A percentile compares a stretch with the other conserved stretches of the same genome.
Evolutionary conservation across 441 rosid species (phyloP).

Genomic region (Croton laevigatus): DNA sequence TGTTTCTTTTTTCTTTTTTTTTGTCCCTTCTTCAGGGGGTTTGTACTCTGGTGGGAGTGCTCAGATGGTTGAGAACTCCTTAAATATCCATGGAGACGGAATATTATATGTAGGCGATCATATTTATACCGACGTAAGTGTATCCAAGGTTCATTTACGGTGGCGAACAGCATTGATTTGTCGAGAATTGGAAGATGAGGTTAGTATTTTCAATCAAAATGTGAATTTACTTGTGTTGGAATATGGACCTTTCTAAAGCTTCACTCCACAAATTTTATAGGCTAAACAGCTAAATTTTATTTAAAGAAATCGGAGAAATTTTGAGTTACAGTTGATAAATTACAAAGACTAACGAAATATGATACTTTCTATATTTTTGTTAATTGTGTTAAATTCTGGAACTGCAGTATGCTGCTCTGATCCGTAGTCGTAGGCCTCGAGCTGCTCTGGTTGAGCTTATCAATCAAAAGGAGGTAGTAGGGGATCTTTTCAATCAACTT

Average conservation of each 20-base stretch:
- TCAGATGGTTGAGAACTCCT: constrained; percentile 91
- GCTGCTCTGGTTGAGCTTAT: constrained; percentile 75
- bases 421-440: constrained; percentile 59
- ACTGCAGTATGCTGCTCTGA: constrained; percentile 80
- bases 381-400: constrained; percentile 15
- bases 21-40: constrained; percentile 49
- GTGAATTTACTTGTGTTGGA: background rate
- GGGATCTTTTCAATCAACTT: constrained; percentile 94
- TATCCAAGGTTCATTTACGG: constrained; percentile 85
- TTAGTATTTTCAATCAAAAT: constrained; percentile 22
- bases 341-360: constrained; percentile 13
- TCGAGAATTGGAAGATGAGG: constrained; percentile 97
- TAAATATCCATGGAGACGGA: constrained; percentile 86
- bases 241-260: background rate
- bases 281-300: background rate
- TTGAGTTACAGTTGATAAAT: background rate
- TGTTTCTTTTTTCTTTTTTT: constrained; percentile 19
- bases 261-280: background rate
- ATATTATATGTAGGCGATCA: constrained; percentile 95
- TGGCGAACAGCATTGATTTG: constrained; percentile 98
- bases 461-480: constrained; percentile 85
- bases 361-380: constrained; percentile 12
- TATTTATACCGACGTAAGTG: constrained; percentile 95
- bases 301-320: background rate
- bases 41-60: constrained; percentile 98